Conservation (phyloP, 2,329 filamentous ascomycete genomes). For the Penicillium crustosum region DNA sequence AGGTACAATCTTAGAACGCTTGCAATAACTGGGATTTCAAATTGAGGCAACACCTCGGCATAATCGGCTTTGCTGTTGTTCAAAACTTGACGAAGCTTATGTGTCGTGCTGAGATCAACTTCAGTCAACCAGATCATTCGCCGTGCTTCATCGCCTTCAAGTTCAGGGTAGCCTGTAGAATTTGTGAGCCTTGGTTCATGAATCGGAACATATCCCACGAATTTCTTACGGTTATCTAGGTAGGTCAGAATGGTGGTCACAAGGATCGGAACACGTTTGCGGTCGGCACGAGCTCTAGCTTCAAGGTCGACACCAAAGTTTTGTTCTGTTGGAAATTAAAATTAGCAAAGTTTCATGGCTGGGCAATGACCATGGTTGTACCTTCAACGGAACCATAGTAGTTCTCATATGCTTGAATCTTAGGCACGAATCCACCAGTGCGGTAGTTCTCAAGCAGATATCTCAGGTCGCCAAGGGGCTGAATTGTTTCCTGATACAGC, state of each 20-base stretch:
- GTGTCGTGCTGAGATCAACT: slow-evolving; percentile 79
- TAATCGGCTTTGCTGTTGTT: slow-evolving; percentile 84
- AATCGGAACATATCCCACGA: not conserved
- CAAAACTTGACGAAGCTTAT: slow-evolving; percentile 76
- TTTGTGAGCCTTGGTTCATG: slow-evolving; percentile 1
- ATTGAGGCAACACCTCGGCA: slow-evolving; percentile 75
- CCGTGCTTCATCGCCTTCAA: slow-evolving; percentile 92
- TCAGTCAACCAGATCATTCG: slow-evolving; percentile 93
- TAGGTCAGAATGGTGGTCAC: slow-evolving; percentile 93
- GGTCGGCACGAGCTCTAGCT: slow-evolving; percentile 84
- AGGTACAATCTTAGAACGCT: slow-evolving; percentile 92
- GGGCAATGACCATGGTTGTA: slow-evolving; percentile 28
- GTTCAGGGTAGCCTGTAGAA: slow-evolving; percentile 75
- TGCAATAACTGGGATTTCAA: slow-evolving; percentile 91
- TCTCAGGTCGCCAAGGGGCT: slow-evolving; percentile 82
- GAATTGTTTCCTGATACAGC: slow-evolving; percentile 98
- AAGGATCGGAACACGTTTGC: slow-evolving; percentile 90
- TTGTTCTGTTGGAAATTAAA: slow-evolving; percentile 61
- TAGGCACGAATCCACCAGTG: slow-evolving; percentile 88
- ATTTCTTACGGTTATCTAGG: slow-evolving; percentile 70
- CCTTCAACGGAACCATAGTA: slow-evolving; percentile 96
- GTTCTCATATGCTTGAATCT: slow-evolving; percentile 92
- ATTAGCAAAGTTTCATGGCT: slow-evolving; percentile 11
- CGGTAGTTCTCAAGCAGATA: slow-evolving; percentile 97
- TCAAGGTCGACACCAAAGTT: slow-evolving; percentile 98